Conservation (phyloP, 1,139 yeast genomes). For the Blastobotrys serpentis region DNA sequence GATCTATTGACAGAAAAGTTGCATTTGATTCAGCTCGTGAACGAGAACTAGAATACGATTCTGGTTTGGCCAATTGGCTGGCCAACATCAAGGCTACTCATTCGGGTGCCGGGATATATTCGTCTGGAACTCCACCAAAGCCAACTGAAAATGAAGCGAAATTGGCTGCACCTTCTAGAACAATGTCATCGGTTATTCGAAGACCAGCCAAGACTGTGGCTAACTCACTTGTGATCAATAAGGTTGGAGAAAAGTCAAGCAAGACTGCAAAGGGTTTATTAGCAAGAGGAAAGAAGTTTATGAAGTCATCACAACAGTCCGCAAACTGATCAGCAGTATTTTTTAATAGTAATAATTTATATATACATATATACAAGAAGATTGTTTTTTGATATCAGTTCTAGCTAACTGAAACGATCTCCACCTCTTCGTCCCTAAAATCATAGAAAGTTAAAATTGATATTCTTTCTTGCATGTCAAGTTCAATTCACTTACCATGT, state of each 20-base stretch:
- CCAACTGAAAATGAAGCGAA: slow-evolving; percentile 27
- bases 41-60: slow-evolving; percentile 35
- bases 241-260: slow-evolving; percentile 38
- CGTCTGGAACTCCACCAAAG: slow-evolving; percentile 36
- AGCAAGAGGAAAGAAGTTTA: slow-evolving; percentile 37
- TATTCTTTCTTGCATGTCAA: too few species aligned
- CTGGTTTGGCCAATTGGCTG: slow-evolving; percentile 40
- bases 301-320: slow-evolving; percentile 20
- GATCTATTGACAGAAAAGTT: slow-evolving; percentile 30
- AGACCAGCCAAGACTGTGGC: slow-evolving; percentile 29
- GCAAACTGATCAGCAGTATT: too few species aligned
- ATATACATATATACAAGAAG: background rate
- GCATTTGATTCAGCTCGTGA: slow-evolving; percentile 33
- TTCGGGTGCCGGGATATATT: slow-evolving; percentile 24
- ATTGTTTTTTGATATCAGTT: background rate
- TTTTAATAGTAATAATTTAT: background rate
- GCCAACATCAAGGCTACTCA: slow-evolving; percentile 21
- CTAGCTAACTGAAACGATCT: slow-evolving; percentile 23
- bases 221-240: slow-evolving; percentile 26
- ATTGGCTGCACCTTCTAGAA: slow-evolving; percentile 27
- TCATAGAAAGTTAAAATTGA: too few species aligned
- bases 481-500: slow-evolving; percentile 35
- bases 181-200: slow-evolving; percentile 29
- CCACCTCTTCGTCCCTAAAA: slow-evolving; percentile 30
- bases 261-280: slow-evolving; percentile 39